Evolutionary conservation across 176 grass and related monocot genomes (phyloP), one percentile per base, ranked within the genome.

Genomic region (Juncus inflexus): DNA sequence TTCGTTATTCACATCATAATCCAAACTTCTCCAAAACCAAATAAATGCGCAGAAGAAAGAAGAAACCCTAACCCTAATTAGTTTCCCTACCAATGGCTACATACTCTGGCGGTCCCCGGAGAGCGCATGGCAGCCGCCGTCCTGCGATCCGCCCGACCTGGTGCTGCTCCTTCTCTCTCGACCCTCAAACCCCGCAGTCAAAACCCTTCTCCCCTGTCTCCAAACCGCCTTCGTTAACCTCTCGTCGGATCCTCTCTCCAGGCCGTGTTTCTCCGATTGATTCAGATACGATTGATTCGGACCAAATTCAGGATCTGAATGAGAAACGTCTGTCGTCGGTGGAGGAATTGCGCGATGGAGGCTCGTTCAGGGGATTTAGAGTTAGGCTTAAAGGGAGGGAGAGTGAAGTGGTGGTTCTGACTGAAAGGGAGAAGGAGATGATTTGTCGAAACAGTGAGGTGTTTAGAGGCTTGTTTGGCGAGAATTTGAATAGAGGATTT

Each of bases 121-220:
- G 77, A 73, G 19, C 69, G 45, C 63, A 84, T 39, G 43, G 56
- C n/a, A 59, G 56, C 6, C 76, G 72, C 4, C 71, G 51, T 1
- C 66, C 78, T 5, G 52, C 39, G 0, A 75, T 74, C 3, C 84
- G 71, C 35, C 78, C 76, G 45, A 78, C 89, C 2, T 92, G 89
- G 89, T 92, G 84, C 53, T 92, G 84, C 74, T 92, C 89, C 59
- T 84, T 84, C 36, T 78, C 70, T 73, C 66, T 92, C 53, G 84
- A 82, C 28, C 81, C 81, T 4, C 76, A 78, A 51, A 60, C 72
- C 15, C 78, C 53, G 10, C 71, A 72, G 14, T 67, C 69, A 12
- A 78, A 56, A 78, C 64, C 80, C 37, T 81, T 12, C 77, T 83
- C 40, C 55, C 81, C 3, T 45, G 63, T 4, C 66, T 43, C 66